Evolutionary conservation across 768 basidiomycete species (phyloP).

Genomic region (Paxillus rubicundulus): DNA sequence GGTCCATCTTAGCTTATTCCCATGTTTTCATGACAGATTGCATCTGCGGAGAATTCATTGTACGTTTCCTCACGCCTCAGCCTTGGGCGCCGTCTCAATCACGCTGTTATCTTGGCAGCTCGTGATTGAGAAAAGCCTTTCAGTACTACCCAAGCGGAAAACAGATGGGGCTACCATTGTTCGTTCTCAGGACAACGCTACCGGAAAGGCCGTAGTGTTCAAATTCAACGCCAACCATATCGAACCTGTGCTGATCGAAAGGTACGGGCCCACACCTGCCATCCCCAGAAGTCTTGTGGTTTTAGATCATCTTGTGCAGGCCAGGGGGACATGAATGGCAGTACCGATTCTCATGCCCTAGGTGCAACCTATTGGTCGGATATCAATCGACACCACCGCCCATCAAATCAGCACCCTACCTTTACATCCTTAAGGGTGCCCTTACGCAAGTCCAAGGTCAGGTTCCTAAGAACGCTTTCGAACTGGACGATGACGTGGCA

Average conservation of each 20-base stretch:
- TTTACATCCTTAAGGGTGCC: constrained; percentile 80
- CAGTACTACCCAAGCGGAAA: constrained; percentile 64
- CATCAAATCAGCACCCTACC: constrained; percentile 68
- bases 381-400: constrained; percentile 82
- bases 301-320: constrained; percentile 34
- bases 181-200: constrained; percentile 62
- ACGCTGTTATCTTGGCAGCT: constrained; percentile 45
- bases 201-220: constrained; percentile 67
- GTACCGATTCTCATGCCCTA: constrained; percentile 59
- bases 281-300: constrained; percentile 19
- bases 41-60: constrained; percentile 85
- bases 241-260: constrained; percentile 74
- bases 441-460: constrained; percentile 89
- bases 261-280: constrained; percentile 44
- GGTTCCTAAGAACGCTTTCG: constrained; percentile 80
- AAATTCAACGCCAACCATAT: constrained; percentile 76
- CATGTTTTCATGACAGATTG: constrained; percentile 53
- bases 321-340: constrained; percentile 72
- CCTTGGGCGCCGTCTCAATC: constrained; percentile 2
- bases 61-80: constrained; percentile 34
- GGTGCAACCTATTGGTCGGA: constrained; percentile 47
- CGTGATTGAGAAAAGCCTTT: constrained; percentile 74
- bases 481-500: constrained; percentile 37
- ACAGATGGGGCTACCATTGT: constrained; percentile 82
- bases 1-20: constrained; percentile 6